Percentiles rank a stretch among this genome's conserved stretches.
Evolutionary conservation across 2,329 filamentous ascomycete genomes (phyloP).

Genomic region (Zasmidium citrigriseum): DNA sequence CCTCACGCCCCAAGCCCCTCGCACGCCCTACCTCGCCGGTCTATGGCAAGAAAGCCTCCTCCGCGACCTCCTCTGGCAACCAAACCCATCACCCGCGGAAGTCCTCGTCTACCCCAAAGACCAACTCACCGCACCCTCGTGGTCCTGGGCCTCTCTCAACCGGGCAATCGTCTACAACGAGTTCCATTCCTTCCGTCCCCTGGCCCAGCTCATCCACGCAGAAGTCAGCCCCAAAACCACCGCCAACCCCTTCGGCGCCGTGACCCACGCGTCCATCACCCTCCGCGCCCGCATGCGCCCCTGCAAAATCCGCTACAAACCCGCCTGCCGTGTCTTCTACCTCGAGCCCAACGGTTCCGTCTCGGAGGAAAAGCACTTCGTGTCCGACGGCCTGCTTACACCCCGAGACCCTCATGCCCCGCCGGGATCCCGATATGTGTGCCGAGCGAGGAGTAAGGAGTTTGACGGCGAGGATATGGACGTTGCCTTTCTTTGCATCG

Average conservation of each 20-base stretch:
- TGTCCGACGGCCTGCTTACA: conserved; percentile 5
- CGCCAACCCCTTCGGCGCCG: neutral
- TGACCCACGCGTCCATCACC: neutral
- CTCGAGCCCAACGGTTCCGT: neutral
- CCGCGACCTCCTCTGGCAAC: conserved; percentile 9
- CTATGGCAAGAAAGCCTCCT: conserved; percentile 6
- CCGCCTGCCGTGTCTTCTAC: neutral
- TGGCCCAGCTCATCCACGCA: neutral
- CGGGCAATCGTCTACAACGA: conserved; percentile 2
- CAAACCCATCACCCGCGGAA: conserved; percentile 1
- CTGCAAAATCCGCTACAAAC: conserved; percentile 3
- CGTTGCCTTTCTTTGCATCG: conserved; percentile 1
- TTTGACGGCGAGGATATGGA: neutral
- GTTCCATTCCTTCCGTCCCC: neutral
- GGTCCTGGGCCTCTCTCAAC: conserved; percentile 12
- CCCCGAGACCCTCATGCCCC: neutral
- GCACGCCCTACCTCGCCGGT: conserved; percentile 7
- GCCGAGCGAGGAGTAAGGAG: neutral
- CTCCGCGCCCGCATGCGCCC: conserved; percentile 1
- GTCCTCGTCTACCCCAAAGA: neutral
- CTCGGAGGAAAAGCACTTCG: conserved; percentile 4
- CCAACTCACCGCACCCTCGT: conserved; percentile 9
- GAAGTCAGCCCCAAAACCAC: neutral
- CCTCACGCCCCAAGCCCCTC: neutral
- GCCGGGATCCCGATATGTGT: neutral